Evolutionary conservation across 768 basidiomycete species (phyloP).

Genomic region (Astraeus odoratus): DNA sequence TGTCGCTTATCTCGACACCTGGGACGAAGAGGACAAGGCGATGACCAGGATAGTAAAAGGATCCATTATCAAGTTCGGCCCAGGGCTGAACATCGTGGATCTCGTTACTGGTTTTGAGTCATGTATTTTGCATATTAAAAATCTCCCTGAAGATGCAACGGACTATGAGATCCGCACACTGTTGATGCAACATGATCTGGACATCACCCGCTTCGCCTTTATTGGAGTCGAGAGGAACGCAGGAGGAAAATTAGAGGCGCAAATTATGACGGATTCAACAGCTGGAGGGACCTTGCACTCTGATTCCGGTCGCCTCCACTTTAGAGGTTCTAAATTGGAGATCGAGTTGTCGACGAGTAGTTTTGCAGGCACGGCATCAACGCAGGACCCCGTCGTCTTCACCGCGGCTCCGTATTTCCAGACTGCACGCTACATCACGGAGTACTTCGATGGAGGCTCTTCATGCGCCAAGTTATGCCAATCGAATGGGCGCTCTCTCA

Average conservation of each 20-base stretch:
- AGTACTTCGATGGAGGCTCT: background rate
- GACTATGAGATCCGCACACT: constrained; percentile 35
- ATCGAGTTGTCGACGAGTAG: background rate
- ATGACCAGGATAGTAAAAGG: constrained; percentile 31
- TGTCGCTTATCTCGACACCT: background rate
- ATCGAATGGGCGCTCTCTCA: background rate
- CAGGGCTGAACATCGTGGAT: constrained; percentile 40
- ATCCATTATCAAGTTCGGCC: constrained; percentile 42
- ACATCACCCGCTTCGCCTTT: constrained; percentile 28
- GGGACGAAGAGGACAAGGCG: background rate
- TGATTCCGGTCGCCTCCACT: constrained; percentile 43
- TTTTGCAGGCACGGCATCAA: background rate
- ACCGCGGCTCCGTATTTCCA: background rate
- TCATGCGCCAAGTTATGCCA: background rate
- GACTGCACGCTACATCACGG: background rate
- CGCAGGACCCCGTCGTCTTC: background rate
- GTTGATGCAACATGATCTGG: constrained; percentile 38
- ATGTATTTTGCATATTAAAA: constrained; percentile 39
- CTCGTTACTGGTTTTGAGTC: constrained; percentile 48
- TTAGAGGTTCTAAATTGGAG: constrained; percentile 26
- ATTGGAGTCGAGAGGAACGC: constrained; percentile 24
- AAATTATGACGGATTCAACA: constrained; percentile 36
- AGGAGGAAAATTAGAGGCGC: constrained; percentile 31
- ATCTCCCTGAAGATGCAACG: constrained; percentile 36
- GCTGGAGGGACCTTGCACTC: constrained; percentile 34